A percentile compares a stretch with the other conserved stretches of the same genome.
Evolutionary conservation across 768 basidiomycete species (phyloP).

Genomic region (Galerina marginata): DNA sequence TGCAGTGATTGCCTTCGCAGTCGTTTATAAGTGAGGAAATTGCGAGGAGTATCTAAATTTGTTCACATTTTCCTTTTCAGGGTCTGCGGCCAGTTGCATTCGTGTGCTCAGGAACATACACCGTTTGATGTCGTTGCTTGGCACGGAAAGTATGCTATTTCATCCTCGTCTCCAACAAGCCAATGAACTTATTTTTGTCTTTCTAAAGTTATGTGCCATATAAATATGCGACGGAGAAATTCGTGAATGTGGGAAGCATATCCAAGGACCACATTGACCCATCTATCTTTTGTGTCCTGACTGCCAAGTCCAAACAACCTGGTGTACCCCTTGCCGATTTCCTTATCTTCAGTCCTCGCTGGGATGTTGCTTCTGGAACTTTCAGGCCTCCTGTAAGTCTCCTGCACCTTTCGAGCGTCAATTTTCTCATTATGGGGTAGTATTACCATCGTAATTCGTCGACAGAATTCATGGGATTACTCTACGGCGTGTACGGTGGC

Average conservation of each 20-base stretch:
- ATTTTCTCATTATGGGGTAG: slow-evolving; percentile 28
- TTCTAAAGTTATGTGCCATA: slow-evolving; percentile 61
- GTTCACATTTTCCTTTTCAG: slow-evolving; percentile 31
- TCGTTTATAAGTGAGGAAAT: slow-evolving; percentile 52
- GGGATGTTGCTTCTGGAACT: slow-evolving; percentile 64
- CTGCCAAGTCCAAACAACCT: slow-evolving; percentile 64
- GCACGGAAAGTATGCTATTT: slow-evolving; percentile 61
- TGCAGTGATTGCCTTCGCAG: slow-evolving; percentile 27
- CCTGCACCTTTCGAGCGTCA: neutral
- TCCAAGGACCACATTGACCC: slow-evolving; percentile 75
- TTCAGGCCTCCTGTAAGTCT: slow-evolving; percentile 62
- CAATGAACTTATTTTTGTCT: neutral
- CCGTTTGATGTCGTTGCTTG: slow-evolving; percentile 78
- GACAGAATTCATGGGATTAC: slow-evolving; percentile 68
- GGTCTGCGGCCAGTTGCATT: slow-evolving; percentile 58
- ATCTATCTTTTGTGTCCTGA: slow-evolving; percentile 71
- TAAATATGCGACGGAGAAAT: slow-evolving; percentile 71
- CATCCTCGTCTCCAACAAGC: neutral
- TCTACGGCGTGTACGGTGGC: slow-evolving; percentile 69
- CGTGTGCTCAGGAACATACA: slow-evolving; percentile 63
- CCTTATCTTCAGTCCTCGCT: slow-evolving; percentile 66
- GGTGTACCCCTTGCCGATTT: slow-evolving; percentile 67
- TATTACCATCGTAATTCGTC: slow-evolving; percentile 71
- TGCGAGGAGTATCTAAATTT: neutral
- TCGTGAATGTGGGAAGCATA: slow-evolving; percentile 66